A percentile compares a stretch with the other conserved stretches of the same genome.
Evolutionary conservation across 371 early-diverging fungal genomes (phyloP).

Genomic region (Syncephalastrum racemosum): DNA sequence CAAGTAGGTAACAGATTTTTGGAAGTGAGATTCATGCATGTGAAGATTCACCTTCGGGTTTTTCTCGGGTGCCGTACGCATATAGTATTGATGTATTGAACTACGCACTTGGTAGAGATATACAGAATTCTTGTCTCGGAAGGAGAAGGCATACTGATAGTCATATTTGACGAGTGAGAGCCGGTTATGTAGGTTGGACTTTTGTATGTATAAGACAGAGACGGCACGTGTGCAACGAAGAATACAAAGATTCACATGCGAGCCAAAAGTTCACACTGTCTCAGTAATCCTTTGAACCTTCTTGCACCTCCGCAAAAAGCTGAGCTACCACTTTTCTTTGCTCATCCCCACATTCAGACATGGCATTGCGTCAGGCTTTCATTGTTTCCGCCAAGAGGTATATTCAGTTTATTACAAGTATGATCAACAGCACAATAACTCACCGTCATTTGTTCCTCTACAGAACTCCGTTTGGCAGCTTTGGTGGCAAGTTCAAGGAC

Average conservation of each 20-base stretch:
- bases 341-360: slow-evolving; percentile 11
- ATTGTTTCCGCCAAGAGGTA: slow-evolving; percentile 54
- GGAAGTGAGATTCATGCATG: no score
- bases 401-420: not conserved
- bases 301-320: no score
- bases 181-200: no score
- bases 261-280: slow-evolving; percentile 2
- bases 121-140: no score
- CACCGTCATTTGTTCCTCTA: not conserved
- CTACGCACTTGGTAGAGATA: no score
- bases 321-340: slow-evolving; percentile 5
- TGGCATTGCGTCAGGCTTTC: slow-evolving; percentile 48
- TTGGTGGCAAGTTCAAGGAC: slow-evolving; percentile 83
- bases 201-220: no score
- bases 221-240: slow-evolving; percentile 2
- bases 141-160: no score
- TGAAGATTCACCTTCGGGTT: no score
- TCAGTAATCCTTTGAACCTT: not conserved
- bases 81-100: no score
- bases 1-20: no score
- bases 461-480: slow-evolving; percentile 79
- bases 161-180: no score
- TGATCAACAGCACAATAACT: not conserved
- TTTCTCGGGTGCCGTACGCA: no score
- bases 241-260: slow-evolving; percentile 5